Percentiles rank a stretch among this genome's conserved stretches.
Conservation (phyloP, 352 stramenopile genomes). For the Globisporangium heterothallicum region DNA sequence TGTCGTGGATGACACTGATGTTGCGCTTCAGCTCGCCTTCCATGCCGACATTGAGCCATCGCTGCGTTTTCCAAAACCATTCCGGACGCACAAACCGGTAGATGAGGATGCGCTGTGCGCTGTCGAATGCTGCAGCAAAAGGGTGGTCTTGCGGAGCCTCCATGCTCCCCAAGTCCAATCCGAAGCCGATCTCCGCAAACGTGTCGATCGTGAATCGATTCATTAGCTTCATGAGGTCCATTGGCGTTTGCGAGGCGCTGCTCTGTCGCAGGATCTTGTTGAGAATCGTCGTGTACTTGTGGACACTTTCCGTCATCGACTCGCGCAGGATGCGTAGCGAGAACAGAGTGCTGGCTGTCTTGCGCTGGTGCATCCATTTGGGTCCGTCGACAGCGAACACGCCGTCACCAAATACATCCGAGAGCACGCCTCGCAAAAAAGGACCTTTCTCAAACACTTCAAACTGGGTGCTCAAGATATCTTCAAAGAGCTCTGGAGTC, state of each 20-base stretch:
- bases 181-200: slow-evolving; percentile 49
- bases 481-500: slow-evolving; percentile 45
- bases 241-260: not conserved
- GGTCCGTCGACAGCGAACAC: slow-evolving; percentile 40
- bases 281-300: slow-evolving; percentile 2
- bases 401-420: slow-evolving; percentile 36
- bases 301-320: slow-evolving; percentile 19
- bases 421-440: slow-evolving; percentile 32
- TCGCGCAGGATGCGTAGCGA: slow-evolving; percentile 21
- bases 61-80: slow-evolving; percentile 34
- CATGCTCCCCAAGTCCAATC: slow-evolving; percentile 32
- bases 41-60: slow-evolving; percentile 34
- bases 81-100: slow-evolving; percentile 24
- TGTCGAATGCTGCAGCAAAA: slow-evolving; percentile 40
- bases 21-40: slow-evolving; percentile 26
- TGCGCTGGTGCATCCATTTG: slow-evolving; percentile 35
- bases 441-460: slow-evolving; percentile 40
- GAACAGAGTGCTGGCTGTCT: slow-evolving; percentile 20
- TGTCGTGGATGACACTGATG: slow-evolving; percentile 33
- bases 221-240: slow-evolving; percentile 21
- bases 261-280: not conserved
- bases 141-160: slow-evolving; percentile 19
- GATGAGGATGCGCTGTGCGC: slow-evolving; percentile 22
- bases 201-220: slow-evolving; percentile 41
- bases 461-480: slow-evolving; percentile 49